Evolutionary conservation across 352 stramenopile genomes (phyloP), one percentile per base, ranked within the genome.

Genomic region (Bremia lactucae): DNA sequence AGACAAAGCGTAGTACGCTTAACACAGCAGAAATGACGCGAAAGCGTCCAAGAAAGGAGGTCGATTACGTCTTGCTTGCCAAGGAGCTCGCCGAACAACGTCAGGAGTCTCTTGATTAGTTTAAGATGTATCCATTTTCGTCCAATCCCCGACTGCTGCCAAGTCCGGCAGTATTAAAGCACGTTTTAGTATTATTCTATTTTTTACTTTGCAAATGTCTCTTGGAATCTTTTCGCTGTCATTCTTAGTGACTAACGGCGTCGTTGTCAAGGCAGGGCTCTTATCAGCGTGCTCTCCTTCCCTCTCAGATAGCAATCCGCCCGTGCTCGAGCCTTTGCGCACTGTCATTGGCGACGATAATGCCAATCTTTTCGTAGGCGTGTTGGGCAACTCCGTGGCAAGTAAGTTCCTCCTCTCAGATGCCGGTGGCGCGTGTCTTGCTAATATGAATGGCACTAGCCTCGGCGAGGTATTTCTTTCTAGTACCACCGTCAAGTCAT

Each of bases 21-120:
- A 15, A 29, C 2, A 38, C 42, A 16, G 19, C 36, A 15, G 15
- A 15, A 26, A 42, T 54, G 3, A 57, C 42, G 8, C 59, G 65
- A 26, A 85, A 85, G 18, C 69, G 72, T 5, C 28, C 42, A 9
- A 66, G 70, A 35, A 83, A 77, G 31, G 65, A 68, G 10, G 72
- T 85, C 14, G 70, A 85, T 37, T 85, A 85, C 38, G 65, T 83
- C 31, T 69, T 70, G n/a, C 50, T 85, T 10, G 69, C 69, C 10
- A 72, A 74, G 49, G 43, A 81, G 37, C 39, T 85, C 21, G 46
- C 43, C n/a, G 28, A 66, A 14, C 49, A 68, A 13, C 28, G 15
- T 16, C 28, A 14, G 15, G 6, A 28, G 6, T 10, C 24, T 28
- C 24, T 28, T 28, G 24, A 28, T 28, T 28, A 10, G 6, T 28